Evolutionary conservation across 179 eudicot species (phyloP).

Genomic region (Silene coronaria): DNA sequence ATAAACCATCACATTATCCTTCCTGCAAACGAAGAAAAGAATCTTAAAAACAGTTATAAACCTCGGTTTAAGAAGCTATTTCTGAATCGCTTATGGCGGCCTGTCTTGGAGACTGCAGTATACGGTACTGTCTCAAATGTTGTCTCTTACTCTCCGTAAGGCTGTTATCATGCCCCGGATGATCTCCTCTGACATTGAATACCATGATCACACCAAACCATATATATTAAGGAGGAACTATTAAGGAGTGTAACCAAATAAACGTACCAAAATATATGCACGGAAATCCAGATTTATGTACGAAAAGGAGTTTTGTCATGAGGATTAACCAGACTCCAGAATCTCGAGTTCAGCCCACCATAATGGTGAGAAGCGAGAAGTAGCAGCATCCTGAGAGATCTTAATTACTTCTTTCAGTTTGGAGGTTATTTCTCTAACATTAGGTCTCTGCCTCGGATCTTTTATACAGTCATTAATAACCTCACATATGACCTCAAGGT

Average conservation of each 20-base stretch:
- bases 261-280: background rate
- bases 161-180: too few species aligned
- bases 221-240: too few species aligned
- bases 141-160: too few species aligned
- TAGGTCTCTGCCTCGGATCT: slow-evolving; percentile 37
- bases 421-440: slow-evolving; percentile 28
- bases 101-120: too few species aligned
- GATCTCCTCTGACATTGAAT: too few species aligned
- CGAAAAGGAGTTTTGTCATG: background rate
- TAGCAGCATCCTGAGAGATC: slow-evolving; percentile 40
- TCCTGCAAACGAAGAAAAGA: background rate
- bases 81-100: too few species aligned
- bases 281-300: background rate
- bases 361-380: slow-evolving; percentile 39
- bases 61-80: too few species aligned
- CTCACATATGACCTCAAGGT: slow-evolving; percentile 34
- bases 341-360: slow-evolving; percentile 62
- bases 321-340: slow-evolving; percentile 27
- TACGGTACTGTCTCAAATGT: background rate
- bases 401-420: slow-evolving; percentile 27
- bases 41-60: background rate
- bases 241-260: too few species aligned
- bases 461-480: slow-evolving; percentile 30
- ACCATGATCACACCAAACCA: too few species aligned
- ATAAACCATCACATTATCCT: background rate